A percentile compares a stretch with the other conserved stretches of the same genome.
These are phyloP conservation scores for Tremella mesenterica DNA, from an alignment of 768 basidiomycete genomes.

Conservation along the genomic window DNA sequence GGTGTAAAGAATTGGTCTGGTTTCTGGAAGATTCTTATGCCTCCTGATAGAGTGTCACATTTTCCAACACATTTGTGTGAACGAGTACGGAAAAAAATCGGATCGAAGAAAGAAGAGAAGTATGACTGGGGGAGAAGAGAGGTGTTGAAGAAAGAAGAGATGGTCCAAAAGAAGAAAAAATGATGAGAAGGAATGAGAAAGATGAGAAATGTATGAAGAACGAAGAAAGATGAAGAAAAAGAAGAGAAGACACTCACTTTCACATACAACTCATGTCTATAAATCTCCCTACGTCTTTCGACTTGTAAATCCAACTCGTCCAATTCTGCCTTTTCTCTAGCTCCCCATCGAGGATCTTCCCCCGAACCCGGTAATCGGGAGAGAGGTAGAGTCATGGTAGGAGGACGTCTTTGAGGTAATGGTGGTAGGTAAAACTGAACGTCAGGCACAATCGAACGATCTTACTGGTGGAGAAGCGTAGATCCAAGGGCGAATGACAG, in stretches of 20 bases:
- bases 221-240: slow-evolving; percentile 1
- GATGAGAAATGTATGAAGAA: too few species aligned
- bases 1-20: neutral
- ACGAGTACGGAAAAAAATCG: too few species aligned
- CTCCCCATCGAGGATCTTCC: slow-evolving; percentile 38
- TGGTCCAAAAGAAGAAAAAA: neutral
- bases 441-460: neutral
- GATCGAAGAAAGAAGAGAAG: too few species aligned
- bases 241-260: slow-evolving; percentile 54
- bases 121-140: neutral
- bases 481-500: neutral
- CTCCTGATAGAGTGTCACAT: too few species aligned
- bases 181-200: too few species aligned
- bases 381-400: slow-evolving; percentile 19
- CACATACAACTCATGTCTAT: slow-evolving; percentile 67
- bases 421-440: slow-evolving; percentile 63
- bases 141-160: neutral
- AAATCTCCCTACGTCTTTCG: slow-evolving; percentile 66
- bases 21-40: too few species aligned
- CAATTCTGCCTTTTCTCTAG: slow-evolving; percentile 47
- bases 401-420: slow-evolving; percentile 36
- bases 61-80: too few species aligned
- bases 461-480: neutral
- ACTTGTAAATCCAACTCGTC: slow-evolving; percentile 72
- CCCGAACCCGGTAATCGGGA: neutral